These are phyloP conservation scores for Mrakia frigida DNA, from an alignment of 768 basidiomycete species.

Conservation along the genomic window DNA sequence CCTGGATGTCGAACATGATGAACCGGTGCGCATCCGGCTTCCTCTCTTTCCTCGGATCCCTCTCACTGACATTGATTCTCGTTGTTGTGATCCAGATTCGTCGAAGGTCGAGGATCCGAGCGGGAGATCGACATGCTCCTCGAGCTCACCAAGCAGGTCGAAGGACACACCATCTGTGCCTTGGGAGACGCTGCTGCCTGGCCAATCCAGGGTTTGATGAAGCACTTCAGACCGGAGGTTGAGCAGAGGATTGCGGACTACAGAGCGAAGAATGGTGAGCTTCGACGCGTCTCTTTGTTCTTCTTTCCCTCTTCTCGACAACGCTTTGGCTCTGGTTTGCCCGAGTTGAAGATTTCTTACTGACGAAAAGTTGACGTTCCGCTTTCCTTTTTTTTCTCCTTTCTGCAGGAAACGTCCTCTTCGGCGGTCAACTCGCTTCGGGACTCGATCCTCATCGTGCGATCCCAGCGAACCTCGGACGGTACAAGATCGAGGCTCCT, in stretches of 20 bases:
- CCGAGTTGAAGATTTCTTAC: not conserved
- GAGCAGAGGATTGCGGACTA: slow-evolving; percentile 63
- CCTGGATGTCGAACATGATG: slow-evolving; percentile 99
- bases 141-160: slow-evolving; percentile 71
- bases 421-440: slow-evolving; percentile 24
- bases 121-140: slow-evolving; percentile 98
- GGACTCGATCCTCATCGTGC: slow-evolving; percentile 21
- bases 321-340: not conserved
- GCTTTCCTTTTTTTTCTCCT: no score
- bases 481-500: slow-evolving; percentile 23
- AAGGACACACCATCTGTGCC: slow-evolving; percentile 85
- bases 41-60: not conserved
- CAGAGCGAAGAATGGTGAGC: slow-evolving; percentile 26
- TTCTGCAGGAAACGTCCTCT: slow-evolving; percentile 25
- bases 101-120: slow-evolving; percentile 79
- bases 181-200: slow-evolving; percentile 96
- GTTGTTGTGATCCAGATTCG: slow-evolving; percentile 50
- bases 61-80: not conserved
- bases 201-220: slow-evolving; percentile 97
- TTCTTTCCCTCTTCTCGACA: not conserved
- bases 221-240: slow-evolving; percentile 90
- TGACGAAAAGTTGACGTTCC: no score
- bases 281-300: no score
- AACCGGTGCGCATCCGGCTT: slow-evolving; percentile 52
- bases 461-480: slow-evolving; percentile 19